Evolutionary conservation across 176 grass and related monocot species (phyloP).

Genomic region (Cenchrus fungigraminus): DNA sequence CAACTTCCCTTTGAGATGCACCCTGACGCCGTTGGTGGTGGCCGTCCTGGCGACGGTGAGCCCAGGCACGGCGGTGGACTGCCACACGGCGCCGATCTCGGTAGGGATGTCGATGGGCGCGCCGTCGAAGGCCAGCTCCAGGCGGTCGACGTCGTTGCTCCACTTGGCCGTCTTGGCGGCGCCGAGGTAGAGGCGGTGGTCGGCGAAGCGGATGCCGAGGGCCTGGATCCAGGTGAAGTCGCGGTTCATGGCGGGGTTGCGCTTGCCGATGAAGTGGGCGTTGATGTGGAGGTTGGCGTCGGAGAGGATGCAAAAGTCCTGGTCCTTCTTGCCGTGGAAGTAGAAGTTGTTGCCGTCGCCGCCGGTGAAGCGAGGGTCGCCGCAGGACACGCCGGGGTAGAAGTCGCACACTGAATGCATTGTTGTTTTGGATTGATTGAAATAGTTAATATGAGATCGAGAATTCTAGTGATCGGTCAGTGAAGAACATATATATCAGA

Average conservation of each 20-base stretch:
- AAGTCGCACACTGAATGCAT: slow-evolving; percentile 55
- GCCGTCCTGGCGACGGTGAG: slow-evolving; percentile 35
- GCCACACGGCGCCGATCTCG: slow-evolving; percentile 32
- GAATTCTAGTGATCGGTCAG: too few species aligned
- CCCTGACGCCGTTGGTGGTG: slow-evolving; percentile 3
- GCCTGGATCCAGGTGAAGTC: slow-evolving; percentile 75
- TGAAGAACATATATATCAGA: too few species aligned
- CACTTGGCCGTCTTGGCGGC: slow-evolving; percentile 49
- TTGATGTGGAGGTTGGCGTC: slow-evolving; percentile 73
- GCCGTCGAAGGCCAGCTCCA: slow-evolving; percentile 47
- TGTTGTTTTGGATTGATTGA: too few species aligned
- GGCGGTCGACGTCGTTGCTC: slow-evolving; percentile 39
- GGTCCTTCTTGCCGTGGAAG: slow-evolving; percentile 73
- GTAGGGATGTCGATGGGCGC: slow-evolving; percentile 15
- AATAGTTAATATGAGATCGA: too few species aligned
- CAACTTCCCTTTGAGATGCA: slow-evolving; percentile 38
- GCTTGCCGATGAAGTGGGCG: slow-evolving; percentile 76
- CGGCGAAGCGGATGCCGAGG: slow-evolving; percentile 46
- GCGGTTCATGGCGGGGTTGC: slow-evolving; percentile 48
- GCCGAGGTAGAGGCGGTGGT: slow-evolving; percentile 64
- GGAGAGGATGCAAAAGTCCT: slow-evolving; percentile 62
- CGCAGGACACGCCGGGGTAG: slow-evolving; percentile 49
- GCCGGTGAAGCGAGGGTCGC: slow-evolving; percentile 72
- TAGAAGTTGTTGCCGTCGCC: slow-evolving; percentile 82
- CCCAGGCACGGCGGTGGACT: slow-evolving; percentile 1